phyloP scores from a whole-genome alignment of 805 yeast species.

The Lipomyces starkeyi region DNA sequence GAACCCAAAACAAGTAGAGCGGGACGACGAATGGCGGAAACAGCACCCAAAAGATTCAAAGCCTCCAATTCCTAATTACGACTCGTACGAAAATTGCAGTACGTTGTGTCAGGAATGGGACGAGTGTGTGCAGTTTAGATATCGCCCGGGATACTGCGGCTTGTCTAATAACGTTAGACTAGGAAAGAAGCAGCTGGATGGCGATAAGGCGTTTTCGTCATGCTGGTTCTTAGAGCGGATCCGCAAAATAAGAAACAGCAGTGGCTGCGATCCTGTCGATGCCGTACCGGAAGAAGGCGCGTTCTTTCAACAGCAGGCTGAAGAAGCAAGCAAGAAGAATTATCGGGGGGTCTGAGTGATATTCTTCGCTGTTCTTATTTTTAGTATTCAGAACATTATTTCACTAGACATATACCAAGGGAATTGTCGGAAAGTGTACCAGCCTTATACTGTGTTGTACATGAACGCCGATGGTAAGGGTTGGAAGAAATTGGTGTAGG shows the following conservation, averaged over 20 bases:
- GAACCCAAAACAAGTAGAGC: too few species aligned
- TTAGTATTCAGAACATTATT: too few species aligned
- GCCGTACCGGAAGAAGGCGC: conserved; percentile 17
- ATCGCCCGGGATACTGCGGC: conserved; percentile 18
- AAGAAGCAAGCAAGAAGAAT: not conserved
- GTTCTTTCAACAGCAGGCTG: not conserved
- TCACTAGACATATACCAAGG: too few species aligned
- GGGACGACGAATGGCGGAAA: not conserved
- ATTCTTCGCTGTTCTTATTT: too few species aligned
- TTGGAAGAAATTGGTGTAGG: not conserved
- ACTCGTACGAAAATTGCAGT: conserved; percentile 24
- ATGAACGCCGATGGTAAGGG: not conserved
- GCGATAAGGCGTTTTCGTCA: conserved; percentile 36
- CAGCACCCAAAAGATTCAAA: conserved; percentile 2
- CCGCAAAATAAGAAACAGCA: conserved; percentile 36
- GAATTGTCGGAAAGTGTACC: too few species aligned
- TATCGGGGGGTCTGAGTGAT: too few species aligned
- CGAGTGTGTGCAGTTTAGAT: conserved; percentile 26
- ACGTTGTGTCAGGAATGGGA: conserved; percentile 35
- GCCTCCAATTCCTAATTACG: conserved; percentile 11
- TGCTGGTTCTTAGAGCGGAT: conserved; percentile 48
- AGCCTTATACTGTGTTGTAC: not conserved
- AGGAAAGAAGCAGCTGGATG: conserved; percentile 22
- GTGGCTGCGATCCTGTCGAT: conserved; percentile 40
- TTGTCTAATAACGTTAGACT: conserved; percentile 21